A percentile compares a stretch with the other conserved stretches of the same genome.
These are phyloP conservation scores for Aspergillus pseudoglaucus DNA, from an alignment of 2,329 filamentous ascomycete species.

Conservation along the genomic window DNA sequence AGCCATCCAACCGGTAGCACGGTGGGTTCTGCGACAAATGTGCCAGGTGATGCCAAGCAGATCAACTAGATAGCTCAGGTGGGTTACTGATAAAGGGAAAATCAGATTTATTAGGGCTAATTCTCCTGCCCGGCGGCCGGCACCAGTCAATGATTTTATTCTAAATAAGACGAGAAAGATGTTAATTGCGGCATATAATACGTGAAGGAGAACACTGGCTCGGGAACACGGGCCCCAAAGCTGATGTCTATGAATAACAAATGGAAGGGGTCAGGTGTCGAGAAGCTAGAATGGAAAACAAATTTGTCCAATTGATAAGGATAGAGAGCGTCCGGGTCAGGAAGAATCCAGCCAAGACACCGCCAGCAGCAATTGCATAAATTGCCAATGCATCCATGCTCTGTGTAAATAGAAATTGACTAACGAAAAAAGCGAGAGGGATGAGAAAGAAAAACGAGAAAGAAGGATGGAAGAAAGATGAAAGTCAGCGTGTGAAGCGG, in stretches of 20 bases:
- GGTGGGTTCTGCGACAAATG: conserved; percentile 12
- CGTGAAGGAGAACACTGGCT: conserved; percentile 9
- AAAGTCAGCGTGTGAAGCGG: not conserved
- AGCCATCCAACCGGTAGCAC: conserved; percentile 15
- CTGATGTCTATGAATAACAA: conserved; percentile 11
- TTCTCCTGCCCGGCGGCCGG: conserved; percentile 11
- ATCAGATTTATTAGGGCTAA: conserved; percentile 18
- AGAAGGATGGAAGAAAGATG: conserved; percentile 1
- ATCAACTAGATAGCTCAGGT: conserved; percentile 13
- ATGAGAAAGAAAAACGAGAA: not conserved
- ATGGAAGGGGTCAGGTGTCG: conserved; percentile 11
- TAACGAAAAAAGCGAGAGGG: not conserved
- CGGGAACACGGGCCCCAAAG: conserved; percentile 10
- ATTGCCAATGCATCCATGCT: conserved; percentile 1
- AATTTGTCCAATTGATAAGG: conserved; percentile 4
- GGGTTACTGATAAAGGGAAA: conserved; percentile 12
- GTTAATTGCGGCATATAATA: conserved; percentile 12
- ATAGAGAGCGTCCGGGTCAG: conserved; percentile 4
- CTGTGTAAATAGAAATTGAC: not conserved
- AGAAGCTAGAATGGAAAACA: conserved; percentile 8
- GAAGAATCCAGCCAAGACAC: conserved; percentile 10
- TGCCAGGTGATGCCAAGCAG: conserved; percentile 11
- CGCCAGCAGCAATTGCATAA: conserved; percentile 12
- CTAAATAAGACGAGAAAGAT: conserved; percentile 15
- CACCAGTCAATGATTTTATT: conserved; percentile 5